Conservation (phyloP, 2,329 filamentous ascomycete species). For the Aspergillus floridensis region DNA sequence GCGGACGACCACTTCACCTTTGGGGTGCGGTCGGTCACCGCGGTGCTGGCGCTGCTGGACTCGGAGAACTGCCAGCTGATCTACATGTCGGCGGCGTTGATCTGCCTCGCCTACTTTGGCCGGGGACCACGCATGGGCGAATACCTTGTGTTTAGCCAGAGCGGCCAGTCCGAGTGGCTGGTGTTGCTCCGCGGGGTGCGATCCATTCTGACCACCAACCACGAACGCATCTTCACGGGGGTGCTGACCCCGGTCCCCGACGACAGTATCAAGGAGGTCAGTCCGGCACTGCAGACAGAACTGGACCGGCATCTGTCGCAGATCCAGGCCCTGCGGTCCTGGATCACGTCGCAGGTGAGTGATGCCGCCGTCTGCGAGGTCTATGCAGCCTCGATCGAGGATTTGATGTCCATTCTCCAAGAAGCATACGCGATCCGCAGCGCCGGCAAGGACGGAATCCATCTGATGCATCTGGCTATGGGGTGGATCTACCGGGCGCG, state of each 20-base stretch:
- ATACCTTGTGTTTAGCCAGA: constrained; percentile 33
- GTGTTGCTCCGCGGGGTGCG: constrained; percentile 33
- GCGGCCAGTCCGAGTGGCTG: constrained; percentile 31
- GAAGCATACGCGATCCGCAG: constrained; percentile 19
- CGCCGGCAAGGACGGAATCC: constrained; percentile 9
- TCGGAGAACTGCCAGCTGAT: constrained; percentile 31
- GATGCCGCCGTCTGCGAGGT: neutral
- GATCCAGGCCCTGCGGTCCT: constrained; percentile 11
- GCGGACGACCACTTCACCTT: constrained; percentile 37
- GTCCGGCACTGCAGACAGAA: constrained; percentile 15
- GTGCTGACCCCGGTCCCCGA: constrained; percentile 17
- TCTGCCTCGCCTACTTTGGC: constrained; percentile 36
- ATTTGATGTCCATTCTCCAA: constrained; percentile 16
- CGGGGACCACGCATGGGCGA: constrained; percentile 29
- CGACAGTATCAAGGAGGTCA: constrained; percentile 1
- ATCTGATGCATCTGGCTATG: constrained; percentile 26
- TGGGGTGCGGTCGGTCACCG: constrained; percentile 32
- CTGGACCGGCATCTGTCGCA: constrained; percentile 16
- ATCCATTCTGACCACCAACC: constrained; percentile 21
- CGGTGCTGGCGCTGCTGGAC: constrained; percentile 26
- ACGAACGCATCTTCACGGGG: constrained; percentile 25
- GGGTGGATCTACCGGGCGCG: constrained; percentile 33
- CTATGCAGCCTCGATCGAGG: constrained; percentile 13
- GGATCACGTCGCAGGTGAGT: constrained; percentile 11
- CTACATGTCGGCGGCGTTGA: constrained; percentile 32